Conservation (phyloP, 225 moss, liverwort and hornwort species). For the Thuidium tamariscinum region DNA sequence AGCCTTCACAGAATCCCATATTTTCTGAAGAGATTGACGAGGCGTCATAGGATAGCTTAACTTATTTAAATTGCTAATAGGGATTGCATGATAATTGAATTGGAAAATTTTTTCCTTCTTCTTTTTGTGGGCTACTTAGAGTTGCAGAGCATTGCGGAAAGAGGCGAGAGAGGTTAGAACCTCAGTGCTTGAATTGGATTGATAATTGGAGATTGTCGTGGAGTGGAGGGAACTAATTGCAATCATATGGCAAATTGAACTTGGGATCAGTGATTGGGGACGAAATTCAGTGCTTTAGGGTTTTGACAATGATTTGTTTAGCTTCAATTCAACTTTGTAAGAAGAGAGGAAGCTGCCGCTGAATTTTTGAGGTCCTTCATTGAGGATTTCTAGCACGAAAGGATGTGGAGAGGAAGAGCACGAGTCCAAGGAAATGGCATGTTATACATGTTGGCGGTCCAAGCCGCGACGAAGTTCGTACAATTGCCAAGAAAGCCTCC, state of each 20-base stretch:
- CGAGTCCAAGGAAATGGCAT: constrained; percentile 66
- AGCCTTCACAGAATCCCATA: not conserved
- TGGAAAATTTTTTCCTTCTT: not conserved
- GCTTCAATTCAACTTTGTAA: not conserved
- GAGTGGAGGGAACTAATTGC: not conserved
- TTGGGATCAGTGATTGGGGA: not conserved
- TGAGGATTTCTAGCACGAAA: not conserved
- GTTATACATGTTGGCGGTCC: constrained; percentile 68
- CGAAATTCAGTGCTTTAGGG: not conserved
- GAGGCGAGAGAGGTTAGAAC: not conserved
- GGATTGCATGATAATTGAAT: not conserved
- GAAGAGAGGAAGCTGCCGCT: not conserved
- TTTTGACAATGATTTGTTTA: not conserved
- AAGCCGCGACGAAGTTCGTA: constrained; percentile 62
- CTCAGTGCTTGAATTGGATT: too few species aligned
- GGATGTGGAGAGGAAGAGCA: constrained; percentile 23
- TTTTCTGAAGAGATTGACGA: not conserved
- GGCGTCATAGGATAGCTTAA: not conserved
- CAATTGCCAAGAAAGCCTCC: constrained; percentile 77
- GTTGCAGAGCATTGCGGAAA: not conserved
- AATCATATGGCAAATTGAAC: not conserved
- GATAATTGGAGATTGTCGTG: not conserved
- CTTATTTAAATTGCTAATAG: not conserved
- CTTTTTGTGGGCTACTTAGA: not conserved
- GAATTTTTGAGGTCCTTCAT: not conserved